These are phyloP conservation scores for Metschnikowia vanudenii DNA, from an alignment of 805 yeast genomes.

Conservation along the genomic window DNA sequence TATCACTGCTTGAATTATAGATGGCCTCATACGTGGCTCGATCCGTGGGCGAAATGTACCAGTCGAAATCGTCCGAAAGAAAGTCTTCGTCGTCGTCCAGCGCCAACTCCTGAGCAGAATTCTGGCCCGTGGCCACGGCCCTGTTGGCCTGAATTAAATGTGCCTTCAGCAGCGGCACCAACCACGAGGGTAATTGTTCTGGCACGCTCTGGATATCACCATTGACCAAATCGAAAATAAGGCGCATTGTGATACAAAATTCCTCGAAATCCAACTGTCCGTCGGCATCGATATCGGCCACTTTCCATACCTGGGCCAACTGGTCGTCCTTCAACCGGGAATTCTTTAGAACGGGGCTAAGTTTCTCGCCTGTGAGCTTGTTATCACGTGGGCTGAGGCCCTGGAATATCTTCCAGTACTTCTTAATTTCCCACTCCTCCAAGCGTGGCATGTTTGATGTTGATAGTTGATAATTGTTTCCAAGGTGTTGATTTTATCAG, in stretches of 20 bases:
- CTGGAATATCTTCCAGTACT: slow-evolving; percentile 96
- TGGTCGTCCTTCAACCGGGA: slow-evolving; percentile 49
- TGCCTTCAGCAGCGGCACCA: slow-evolving; percentile 84
- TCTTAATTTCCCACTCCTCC: slow-evolving; percentile 94
- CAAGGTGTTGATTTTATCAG: not conserved
- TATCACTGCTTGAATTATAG: slow-evolving; percentile 70
- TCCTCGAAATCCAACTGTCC: slow-evolving; percentile 87
- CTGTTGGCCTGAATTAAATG: slow-evolving; percentile 82
- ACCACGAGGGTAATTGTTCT: slow-evolving; percentile 78
- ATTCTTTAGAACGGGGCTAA: slow-evolving; percentile 81
- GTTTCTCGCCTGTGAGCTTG: slow-evolving; percentile 80
- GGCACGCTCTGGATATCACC: slow-evolving; percentile 63
- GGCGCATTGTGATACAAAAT: slow-evolving; percentile 95
- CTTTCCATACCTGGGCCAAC: slow-evolving; percentile 82
- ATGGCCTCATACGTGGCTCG: slow-evolving; percentile 74
- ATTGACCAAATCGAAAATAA: slow-evolving; percentile 88
- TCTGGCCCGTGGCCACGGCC: slow-evolving; percentile 47
- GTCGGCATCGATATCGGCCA: slow-evolving; percentile 37
- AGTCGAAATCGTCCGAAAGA: slow-evolving; percentile 72
- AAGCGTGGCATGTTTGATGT: slow-evolving; percentile 53
- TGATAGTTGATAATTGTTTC: not conserved
- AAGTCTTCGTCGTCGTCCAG: slow-evolving; percentile 56
- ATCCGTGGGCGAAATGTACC: slow-evolving; percentile 95
- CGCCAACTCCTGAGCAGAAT: slow-evolving; percentile 22
- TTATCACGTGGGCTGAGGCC: slow-evolving; percentile 82